A percentile compares a stretch with the other conserved stretches of the same genome.
These are phyloP conservation scores for Isabelozyma heimii DNA, from an alignment of 805 yeast species.

Conservation along the genomic window DNA sequence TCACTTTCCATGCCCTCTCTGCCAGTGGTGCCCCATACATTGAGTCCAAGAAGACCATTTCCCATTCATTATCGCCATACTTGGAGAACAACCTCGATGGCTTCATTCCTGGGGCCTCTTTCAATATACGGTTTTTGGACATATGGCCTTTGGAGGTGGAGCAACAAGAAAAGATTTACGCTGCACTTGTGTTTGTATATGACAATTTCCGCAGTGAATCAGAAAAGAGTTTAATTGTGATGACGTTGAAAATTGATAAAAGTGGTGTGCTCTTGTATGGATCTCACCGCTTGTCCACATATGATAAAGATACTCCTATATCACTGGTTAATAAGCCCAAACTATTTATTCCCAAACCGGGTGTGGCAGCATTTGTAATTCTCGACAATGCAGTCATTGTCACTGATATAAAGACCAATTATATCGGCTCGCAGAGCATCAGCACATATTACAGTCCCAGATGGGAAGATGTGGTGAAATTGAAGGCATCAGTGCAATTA, in stretches of 20 bases:
- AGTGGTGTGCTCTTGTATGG: conserved; percentile 57
- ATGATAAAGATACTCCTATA: conserved; percentile 9
- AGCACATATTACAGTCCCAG: conserved; percentile 39
- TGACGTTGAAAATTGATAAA: conserved; percentile 50
- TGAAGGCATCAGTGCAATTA: conserved; percentile 51
- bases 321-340: conserved; percentile 34
- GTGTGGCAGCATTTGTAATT: conserved; percentile 57
- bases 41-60: conserved; percentile 23
- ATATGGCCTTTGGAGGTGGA: conserved; percentile 48
- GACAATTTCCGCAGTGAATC: conserved; percentile 9
- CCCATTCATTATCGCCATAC: conserved; percentile 28
- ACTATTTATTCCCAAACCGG: conserved; percentile 57
- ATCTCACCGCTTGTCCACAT: conserved; percentile 60
- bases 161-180: conserved; percentile 32
- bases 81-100: conserved; percentile 34
- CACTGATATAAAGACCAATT: conserved; percentile 52
- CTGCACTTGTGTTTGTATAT: conserved; percentile 34
- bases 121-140: conserved; percentile 58
- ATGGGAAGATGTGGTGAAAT: conserved; percentile 80
- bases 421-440: conserved; percentile 15
- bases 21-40: conserved; percentile 25
- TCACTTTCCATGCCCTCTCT: conserved; percentile 25
- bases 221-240: conserved; percentile 41
- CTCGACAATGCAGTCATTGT: conserved; percentile 61
- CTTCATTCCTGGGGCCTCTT: conserved; percentile 45